These are phyloP conservation scores for Psilocybe azurescens DNA, from an alignment of 768 basidiomycete genomes.

Conservation along the genomic window DNA sequence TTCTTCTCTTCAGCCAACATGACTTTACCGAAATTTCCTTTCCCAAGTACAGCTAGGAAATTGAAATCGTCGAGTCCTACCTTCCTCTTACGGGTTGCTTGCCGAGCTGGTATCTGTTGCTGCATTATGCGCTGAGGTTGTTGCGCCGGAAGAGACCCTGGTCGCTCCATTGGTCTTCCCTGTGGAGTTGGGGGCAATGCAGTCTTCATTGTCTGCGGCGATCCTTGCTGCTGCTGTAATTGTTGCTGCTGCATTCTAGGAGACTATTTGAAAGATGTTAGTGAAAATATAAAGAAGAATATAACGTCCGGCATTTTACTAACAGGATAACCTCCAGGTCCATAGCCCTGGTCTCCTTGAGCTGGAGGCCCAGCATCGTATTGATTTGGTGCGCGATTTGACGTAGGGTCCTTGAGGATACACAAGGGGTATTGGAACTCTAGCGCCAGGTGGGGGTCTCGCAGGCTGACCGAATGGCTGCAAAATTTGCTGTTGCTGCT, in stretches of 20 bases:
- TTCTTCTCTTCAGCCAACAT: constrained; percentile 99
- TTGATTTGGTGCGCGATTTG: constrained; percentile 27
- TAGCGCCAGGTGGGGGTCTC: constrained; percentile 45
- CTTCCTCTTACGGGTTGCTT: constrained; percentile 69
- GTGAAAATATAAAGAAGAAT: constrained; percentile 6
- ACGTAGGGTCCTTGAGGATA: constrained; percentile 48
- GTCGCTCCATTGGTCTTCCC: constrained; percentile 37
- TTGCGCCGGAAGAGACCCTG: constrained; percentile 32
- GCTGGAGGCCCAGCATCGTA: constrained; percentile 31
- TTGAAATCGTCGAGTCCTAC: constrained; percentile 99
- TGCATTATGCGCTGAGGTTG: constrained; percentile 31
- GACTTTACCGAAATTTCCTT: constrained; percentile 99
- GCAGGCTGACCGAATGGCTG: constrained; percentile 29
- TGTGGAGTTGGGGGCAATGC: constrained; percentile 30
- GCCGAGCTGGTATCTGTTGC: constrained; percentile 43
- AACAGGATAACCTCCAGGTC: constrained; percentile 41
- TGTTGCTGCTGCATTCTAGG: constrained; percentile 26
- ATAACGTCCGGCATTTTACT: constrained; percentile 27
- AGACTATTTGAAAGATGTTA: constrained; percentile 13
- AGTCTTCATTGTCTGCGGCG: constrained; percentile 27
- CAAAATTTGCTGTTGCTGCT: constrained; percentile 27
- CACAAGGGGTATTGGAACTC: constrained; percentile 47
- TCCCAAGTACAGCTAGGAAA: constrained; percentile 96
- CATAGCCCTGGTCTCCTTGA: constrained; percentile 37
- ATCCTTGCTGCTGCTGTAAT: constrained; percentile 11